Percentiles rank a stretch among this genome's conserved stretches.
These are phyloP conservation scores for Pestalotiopsis sp. DNA, from an alignment of 2,329 filamentous ascomycete genomes.

Conservation along the genomic window DNA sequence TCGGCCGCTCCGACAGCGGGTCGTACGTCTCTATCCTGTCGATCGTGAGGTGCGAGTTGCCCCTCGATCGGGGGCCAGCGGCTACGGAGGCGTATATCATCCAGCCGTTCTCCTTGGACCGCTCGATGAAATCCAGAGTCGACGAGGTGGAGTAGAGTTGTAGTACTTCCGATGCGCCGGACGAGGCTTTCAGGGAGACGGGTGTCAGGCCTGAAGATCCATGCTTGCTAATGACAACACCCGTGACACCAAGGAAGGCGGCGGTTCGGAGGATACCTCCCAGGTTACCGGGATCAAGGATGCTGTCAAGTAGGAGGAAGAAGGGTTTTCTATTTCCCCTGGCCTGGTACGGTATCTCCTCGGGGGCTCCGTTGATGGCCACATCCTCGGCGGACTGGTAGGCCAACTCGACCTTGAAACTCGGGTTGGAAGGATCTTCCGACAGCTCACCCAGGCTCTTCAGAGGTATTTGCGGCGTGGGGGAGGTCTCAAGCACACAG, in stretches of 20 bases:
- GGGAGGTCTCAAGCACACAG: slow-evolving; percentile 83
- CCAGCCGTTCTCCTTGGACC: slow-evolving; percentile 76
- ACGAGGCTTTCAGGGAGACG: slow-evolving; percentile 82
- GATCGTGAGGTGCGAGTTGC: slow-evolving; percentile 49
- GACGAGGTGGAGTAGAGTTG: slow-evolving; percentile 71
- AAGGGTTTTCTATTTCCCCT: slow-evolving; percentile 63
- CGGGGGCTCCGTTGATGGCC: slow-evolving; percentile 68
- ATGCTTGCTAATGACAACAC: slow-evolving; percentile 74
- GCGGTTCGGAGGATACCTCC: slow-evolving; percentile 88
- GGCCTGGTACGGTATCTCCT: slow-evolving; percentile 47
- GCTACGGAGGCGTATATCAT: slow-evolving; percentile 76
- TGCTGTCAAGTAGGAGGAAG: slow-evolving; percentile 73
- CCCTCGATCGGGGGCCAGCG: slow-evolving; percentile 38
- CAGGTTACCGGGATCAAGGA: slow-evolving; percentile 86
- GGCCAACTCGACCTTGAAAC: slow-evolving; percentile 63
- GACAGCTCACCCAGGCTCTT: slow-evolving; percentile 55
- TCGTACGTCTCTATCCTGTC: slow-evolving; percentile 51
- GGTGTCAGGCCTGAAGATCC: slow-evolving; percentile 76
- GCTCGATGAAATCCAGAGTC: slow-evolving; percentile 69
- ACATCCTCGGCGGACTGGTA: slow-evolving; percentile 76
- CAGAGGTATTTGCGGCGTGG: slow-evolving; percentile 73
- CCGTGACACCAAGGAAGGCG: slow-evolving; percentile 87
- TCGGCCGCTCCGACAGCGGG: slow-evolving; percentile 64
- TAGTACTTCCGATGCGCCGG: slow-evolving; percentile 83
- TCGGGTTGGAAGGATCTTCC: slow-evolving; percentile 43